Base-by-base conservation (phyloP, 345 rosid species). In the Lepidium aucheri region DNA sequence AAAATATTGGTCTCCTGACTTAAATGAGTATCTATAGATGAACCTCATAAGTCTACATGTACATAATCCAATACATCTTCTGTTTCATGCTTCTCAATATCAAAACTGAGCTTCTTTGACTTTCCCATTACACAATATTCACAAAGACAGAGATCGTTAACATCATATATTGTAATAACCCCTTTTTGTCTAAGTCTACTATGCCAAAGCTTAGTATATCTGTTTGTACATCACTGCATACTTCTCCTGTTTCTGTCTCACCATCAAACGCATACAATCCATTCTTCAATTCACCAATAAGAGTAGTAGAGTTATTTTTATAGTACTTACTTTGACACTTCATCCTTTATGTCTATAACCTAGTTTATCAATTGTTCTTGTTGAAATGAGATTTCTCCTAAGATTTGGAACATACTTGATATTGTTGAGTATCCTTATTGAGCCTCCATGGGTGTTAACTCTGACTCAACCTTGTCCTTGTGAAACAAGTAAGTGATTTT, bases 151-250 rank as follows among this genome's bases (percentile, higher is more conserved):
- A 50, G 1, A 0, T 50, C 5, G 0, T 13, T 12, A 1, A 49
- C 9, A 24, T 50, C 34, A n/a, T n/a, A n/a, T n/a, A n/a, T n/a
- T 3, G 9, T 2, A 1, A 26, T 26, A 20, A 2, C 1, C 30
- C 28, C 8, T 46, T 46, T 3, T 0, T 50, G 54, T 0, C 54
- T 35, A 6, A 50, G 9, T 2, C 54, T 10, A 2, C 2, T 24
- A 1, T 24, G 54, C 35, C 16, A 50, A 1, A 50, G 3, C 0
- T 1, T 4, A 1, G 15, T 11, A 0, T 50, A 4, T 22, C 1
- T 0, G 3, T 12, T 6, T 22, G 2, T 1, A 2, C 14, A 0
- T 0, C 1, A 10, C 13, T 44, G 9, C 9, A 22, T 0, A 1
- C 24, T 6, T 0, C 9, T 1, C 3, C 1, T 5, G 2, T 0